These are phyloP conservation scores for Pseudogymnoascus sp. DNA, from an alignment of 2,329 filamentous ascomycete genomes.

Conservation along the genomic window DNA sequence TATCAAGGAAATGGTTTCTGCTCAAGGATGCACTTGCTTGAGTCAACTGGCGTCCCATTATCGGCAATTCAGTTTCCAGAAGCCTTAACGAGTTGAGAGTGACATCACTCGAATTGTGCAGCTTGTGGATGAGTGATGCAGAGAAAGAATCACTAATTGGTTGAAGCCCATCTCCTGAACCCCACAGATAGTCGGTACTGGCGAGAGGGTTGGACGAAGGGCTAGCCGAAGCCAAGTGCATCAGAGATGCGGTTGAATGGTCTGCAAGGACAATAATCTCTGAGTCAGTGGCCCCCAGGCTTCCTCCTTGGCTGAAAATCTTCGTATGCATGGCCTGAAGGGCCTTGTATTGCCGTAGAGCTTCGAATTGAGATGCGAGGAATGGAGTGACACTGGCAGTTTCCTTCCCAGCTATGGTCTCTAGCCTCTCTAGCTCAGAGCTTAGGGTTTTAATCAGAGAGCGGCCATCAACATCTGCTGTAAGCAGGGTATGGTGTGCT, in stretches of 20 bases:
- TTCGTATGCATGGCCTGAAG: slow-evolving; percentile 16
- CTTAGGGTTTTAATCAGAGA: slow-evolving; percentile 41
- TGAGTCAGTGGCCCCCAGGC: background rate
- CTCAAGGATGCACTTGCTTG: slow-evolving; percentile 28
- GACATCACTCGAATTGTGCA: slow-evolving; percentile 45
- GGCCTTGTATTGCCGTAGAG: slow-evolving; percentile 40
- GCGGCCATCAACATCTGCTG: slow-evolving; percentile 27
- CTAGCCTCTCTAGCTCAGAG: slow-evolving; percentile 45
- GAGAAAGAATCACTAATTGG: slow-evolving; percentile 44
- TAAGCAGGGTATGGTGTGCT: slow-evolving; percentile 49
- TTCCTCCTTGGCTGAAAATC: slow-evolving; percentile 1
- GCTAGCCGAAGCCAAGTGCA: slow-evolving; percentile 23
- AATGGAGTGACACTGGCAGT: slow-evolving; percentile 40
- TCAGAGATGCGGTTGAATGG: slow-evolving; percentile 23
- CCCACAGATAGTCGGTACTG: slow-evolving; percentile 25
- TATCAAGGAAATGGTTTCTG: slow-evolving; percentile 43
- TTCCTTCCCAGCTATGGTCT: slow-evolving; percentile 37
- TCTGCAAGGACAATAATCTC: slow-evolving; percentile 27
- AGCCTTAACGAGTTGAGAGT: slow-evolving; percentile 53
- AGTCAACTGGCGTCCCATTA: slow-evolving; percentile 44
- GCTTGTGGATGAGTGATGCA: slow-evolving; percentile 46
- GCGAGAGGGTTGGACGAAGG: slow-evolving; percentile 21
- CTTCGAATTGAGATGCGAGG: slow-evolving; percentile 49
- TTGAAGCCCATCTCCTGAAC: slow-evolving; percentile 29
- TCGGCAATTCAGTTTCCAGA: slow-evolving; percentile 57